phyloP scores from a whole-genome alignment of 208 protist species.

The Tritrichomonas musculus region DNA sequence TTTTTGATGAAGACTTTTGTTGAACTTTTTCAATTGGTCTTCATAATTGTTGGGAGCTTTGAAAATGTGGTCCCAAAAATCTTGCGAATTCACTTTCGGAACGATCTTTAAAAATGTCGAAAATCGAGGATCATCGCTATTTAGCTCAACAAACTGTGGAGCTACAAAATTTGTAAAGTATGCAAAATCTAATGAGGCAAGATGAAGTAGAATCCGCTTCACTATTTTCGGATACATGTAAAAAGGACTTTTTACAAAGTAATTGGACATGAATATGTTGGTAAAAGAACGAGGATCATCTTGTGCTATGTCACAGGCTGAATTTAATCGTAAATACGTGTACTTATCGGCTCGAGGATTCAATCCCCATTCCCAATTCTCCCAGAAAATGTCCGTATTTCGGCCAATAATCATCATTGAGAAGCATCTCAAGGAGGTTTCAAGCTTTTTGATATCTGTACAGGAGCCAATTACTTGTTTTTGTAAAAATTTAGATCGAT shows the following conservation, averaged over 20 bases:
- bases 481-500: not conserved
- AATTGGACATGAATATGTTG: not conserved
- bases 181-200: not conserved
- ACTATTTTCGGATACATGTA: not conserved
- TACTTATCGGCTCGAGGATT: not conserved
- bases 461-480: not conserved
- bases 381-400: not conserved
- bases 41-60: not conserved
- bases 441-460: not conserved
- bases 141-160: not conserved
- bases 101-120: not conserved
- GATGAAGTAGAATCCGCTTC: not conserved
- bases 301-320: not conserved
- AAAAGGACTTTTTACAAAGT: not conserved
- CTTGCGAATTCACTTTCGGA: not conserved
- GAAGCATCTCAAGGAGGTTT: not conserved
- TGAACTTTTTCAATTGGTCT: not conserved
- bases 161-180: not conserved
- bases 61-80: not conserved
- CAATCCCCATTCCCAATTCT: not conserved
- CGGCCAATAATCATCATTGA: not conserved
- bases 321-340: not conserved
- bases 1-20: not conserved
- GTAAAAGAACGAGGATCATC: not conserved
- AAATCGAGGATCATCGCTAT: not conserved